Evolutionary conservation across 805 yeast genomes (phyloP), one percentile per base, ranked within the genome.

Genomic region (Scheffersomyces lignosus): DNA sequence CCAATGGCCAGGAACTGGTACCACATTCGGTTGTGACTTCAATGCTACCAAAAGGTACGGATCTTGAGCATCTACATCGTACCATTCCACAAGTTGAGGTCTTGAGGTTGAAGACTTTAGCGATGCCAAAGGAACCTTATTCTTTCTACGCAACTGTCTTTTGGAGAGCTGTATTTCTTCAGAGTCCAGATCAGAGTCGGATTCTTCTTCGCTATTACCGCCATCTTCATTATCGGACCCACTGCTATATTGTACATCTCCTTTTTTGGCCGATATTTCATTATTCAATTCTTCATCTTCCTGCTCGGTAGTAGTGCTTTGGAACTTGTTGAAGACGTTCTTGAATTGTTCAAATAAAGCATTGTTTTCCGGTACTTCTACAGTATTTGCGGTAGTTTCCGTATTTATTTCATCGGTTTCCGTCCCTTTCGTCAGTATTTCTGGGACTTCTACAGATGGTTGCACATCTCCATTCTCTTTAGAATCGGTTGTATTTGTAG

Each of bases 1-100:
- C 99, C 99, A 91, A 58, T 89, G 93, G 0, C 62, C 52, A 0
- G 98, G 98, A 1, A 91, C 87, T 2, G 80, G 86, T 1, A 90
- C 81, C 1, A 66, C 71, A 45, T 87, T 86, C 38, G 78, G 80
- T 24, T 68, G 62, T 0, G 81, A 64, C 54, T 90, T 91, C 33
- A 91, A 58, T 15, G 72, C 65, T 0, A 86, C 78, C 10, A 80
- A 68, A 15, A 89, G 54, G 32, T 66, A 61, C 2, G 99, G 96
- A 49, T 87, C 91, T 1, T 71, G 71, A 0, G 97, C 83, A 64
- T 90, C 93, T 2, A 81, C 83, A 58, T 93, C 98, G 49, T 67
- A 78, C 95, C 95, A 84, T 45, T 89, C 95, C 1, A 91, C 82
- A 3, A 81, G 54, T 39, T 86, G 87, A 0, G 98, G 97, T 18